phyloP scores from a whole-genome alignment of 148 eudicot genomes.

The Fagopyrum tataricum region DNA sequence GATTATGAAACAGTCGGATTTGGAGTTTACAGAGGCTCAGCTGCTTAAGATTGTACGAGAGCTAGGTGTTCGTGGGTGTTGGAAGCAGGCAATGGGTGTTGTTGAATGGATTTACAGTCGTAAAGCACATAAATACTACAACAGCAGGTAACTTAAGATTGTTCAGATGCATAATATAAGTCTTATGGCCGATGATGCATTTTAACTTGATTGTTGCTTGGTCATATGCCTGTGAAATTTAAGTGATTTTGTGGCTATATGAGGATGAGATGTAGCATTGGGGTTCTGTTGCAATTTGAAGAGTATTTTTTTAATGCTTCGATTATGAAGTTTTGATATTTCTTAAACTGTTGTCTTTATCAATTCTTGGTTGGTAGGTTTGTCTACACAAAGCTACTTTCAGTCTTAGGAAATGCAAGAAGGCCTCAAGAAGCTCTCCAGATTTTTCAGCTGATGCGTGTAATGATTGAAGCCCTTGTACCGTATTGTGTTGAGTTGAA shows the following conservation, averaged over 20 bases:
- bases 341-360: background rate
- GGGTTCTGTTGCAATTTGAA: background rate
- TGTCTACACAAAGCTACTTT: slow-evolving; percentile 86
- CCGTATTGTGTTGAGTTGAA: background rate
- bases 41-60: slow-evolving; percentile 71
- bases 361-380: slow-evolving; percentile 39
- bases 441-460: slow-evolving; percentile 76
- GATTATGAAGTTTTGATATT: background rate
- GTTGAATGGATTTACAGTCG: slow-evolving; percentile 79
- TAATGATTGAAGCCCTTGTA: slow-evolving; percentile 26
- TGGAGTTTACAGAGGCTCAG: slow-evolving; percentile 74
- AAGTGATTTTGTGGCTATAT: background rate
- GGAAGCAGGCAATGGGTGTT: slow-evolving; percentile 79
- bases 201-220: too few species aligned
- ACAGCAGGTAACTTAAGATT: slow-evolving; percentile 55
- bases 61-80: slow-evolving; percentile 60
- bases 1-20: slow-evolving; percentile 65
- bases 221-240: background rate
- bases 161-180: too few species aligned
- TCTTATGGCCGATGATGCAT: too few species aligned
- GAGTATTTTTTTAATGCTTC: background rate
- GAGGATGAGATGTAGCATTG: background rate
- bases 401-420: slow-evolving; percentile 77
- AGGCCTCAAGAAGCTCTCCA: slow-evolving; percentile 77
- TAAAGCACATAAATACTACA: slow-evolving; percentile 51